Evolutionary conservation across 257 asterid genomes (phyloP).

Genomic region (Gynochthodes officinalis): DNA sequence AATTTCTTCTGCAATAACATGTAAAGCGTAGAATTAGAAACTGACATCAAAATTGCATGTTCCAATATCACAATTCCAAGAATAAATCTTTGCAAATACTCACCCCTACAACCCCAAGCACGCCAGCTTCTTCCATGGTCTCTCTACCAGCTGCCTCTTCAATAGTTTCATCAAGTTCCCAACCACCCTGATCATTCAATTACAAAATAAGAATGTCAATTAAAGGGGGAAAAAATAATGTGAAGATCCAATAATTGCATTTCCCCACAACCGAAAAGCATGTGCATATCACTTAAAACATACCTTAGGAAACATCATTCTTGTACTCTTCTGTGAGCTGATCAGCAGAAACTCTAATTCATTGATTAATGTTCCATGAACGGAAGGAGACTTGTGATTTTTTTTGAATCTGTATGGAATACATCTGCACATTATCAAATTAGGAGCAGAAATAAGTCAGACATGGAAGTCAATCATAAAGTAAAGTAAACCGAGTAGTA

Average conservation of each 20-base stretch:
- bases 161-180: conserved; percentile 88
- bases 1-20: conserved; percentile 50
- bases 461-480: background rate
- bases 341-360: conserved; percentile 81
- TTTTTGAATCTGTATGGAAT: conserved; percentile 66
- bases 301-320: conserved; percentile 98
- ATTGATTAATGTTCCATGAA: conserved; percentile 35
- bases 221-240: background rate
- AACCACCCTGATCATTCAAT: conserved; percentile 62
- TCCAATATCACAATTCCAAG: background rate
- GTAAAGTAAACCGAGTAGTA: background rate
- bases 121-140: conserved; percentile 92
- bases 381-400: conserved; percentile 28
- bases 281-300: background rate
- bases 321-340: conserved; percentile 83
- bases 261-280: background rate
- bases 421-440: conserved; percentile 53
- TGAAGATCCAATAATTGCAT: background rate
- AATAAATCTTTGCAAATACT: conserved; percentile 10
- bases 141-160: conserved; percentile 83
- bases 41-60: background rate
- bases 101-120: conserved; percentile 70
- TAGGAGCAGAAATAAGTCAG: background rate
- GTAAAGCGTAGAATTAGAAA: conserved; percentile 4
- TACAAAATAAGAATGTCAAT: conserved; percentile 28